Evolutionary conservation across 2,329 filamentous ascomycete genomes (phyloP), one percentile per base, ranked within the genome.

Genomic region (Paecilomyces sp.): DNA sequence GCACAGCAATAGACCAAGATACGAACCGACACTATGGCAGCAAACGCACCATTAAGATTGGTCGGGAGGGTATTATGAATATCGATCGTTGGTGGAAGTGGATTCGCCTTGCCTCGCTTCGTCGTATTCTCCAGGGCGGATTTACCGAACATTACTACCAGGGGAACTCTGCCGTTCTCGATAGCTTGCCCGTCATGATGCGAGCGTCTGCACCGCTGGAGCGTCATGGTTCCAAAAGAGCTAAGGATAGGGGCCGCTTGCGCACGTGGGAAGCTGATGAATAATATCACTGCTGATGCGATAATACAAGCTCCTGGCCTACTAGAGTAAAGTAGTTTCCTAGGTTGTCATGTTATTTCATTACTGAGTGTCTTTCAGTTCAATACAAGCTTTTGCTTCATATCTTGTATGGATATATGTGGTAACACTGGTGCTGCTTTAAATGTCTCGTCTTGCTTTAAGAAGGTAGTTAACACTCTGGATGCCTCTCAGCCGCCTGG

Each of bases 81-180:
- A 85, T 90, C 56, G 86, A 90, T 71, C 82, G 83, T 64, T 91
- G 88, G 88, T 90, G 88, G 88, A 90, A 90, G 72, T 76, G 89
- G 66, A 79, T 85, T 65, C 79, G 87, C 31, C 73, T 89, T 56
- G 83, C 86, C 61, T 81, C 82, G 2, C 73, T 90, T 57, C 81
- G 85, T 67, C 75, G 86, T 47, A 75, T 86, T 31, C 74, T 90
- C 50, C 83, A 84, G 60, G 81, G 83, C 13, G 86, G 86, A 0
- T 87, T 88, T 64, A 72, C 85, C 54, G 79, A 80, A 56, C 86
- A 88, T 73, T 88, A 87, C 68, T 77, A 71, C 57, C 80, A 85
- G 67, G 77, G 80, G 53, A 88, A 88, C 66, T 78, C 81, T 61
- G 81, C 84, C 18, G 81, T 88, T 4, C 81, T 86, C 62, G 80